These are phyloP conservation scores for Yarrowia yakushimensis DNA, from an alignment of 805 yeast species.

Conservation along the genomic window DNA sequence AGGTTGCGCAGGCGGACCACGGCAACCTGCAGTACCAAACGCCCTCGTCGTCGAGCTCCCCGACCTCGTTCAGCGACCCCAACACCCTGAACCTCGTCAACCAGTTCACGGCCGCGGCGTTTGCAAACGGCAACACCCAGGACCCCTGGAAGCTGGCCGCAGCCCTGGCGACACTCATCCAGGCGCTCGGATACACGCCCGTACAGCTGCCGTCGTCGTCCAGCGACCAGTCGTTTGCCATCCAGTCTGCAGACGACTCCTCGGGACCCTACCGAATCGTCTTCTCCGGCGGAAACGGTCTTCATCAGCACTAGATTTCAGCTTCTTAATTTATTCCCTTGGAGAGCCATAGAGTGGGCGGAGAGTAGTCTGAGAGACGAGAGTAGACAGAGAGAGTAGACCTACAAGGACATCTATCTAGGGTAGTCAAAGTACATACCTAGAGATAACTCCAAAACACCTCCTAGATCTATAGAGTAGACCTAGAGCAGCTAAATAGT, in stretches of 20 bases:
- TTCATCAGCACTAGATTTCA: conserved; percentile 5
- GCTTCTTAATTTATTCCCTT: not conserved
- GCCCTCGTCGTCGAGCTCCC: not conserved
- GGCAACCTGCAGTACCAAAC: conserved; percentile 7
- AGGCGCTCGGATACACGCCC: not conserved
- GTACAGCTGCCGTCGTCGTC: not conserved
- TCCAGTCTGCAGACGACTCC: not conserved
- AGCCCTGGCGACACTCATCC: not conserved
- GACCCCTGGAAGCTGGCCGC: conserved; percentile 3
- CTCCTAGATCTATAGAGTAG: too few relatives aligned
- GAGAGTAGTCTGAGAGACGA: too few relatives aligned
- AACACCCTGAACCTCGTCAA: not conserved
- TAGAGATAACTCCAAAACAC: too few relatives aligned
- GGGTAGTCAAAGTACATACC: too few relatives aligned
- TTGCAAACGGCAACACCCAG: not conserved
- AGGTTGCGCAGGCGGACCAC: not conserved
- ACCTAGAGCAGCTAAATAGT: too few relatives aligned
- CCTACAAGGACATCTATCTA: too few relatives aligned
- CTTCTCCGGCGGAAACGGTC: conserved; percentile 5
- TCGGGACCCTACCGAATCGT: not conserved
- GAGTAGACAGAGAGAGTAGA: too few relatives aligned
- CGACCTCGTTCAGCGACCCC: not conserved
- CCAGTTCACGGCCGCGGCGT: not conserved
- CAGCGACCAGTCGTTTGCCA: not conserved
- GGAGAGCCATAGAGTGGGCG: too few relatives aligned